Conservation (phyloP, 1,284 basidiomycete genomes). For the Austroboletus novae-zelandiae region DNA sequence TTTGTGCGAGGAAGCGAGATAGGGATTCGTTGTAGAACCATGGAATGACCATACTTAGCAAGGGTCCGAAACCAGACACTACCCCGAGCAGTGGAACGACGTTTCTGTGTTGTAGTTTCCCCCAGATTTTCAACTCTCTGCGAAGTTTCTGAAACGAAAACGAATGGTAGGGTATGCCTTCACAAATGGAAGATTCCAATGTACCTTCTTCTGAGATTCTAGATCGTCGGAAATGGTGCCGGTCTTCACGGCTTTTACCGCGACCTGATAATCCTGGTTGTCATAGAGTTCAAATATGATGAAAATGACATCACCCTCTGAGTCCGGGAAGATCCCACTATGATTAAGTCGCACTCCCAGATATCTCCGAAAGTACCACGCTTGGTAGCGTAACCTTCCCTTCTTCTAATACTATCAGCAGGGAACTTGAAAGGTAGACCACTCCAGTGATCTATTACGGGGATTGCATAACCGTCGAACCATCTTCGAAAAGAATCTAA, state of each 20-base stretch:
- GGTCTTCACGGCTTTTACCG: slow-evolving; percentile 23
- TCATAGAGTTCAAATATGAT: background rate
- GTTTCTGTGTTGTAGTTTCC: slow-evolving; percentile 20
- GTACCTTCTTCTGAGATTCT: slow-evolving; percentile 15
- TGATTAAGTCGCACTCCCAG: slow-evolving; percentile 26
- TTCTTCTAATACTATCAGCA: slow-evolving; percentile 11
- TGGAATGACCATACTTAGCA: slow-evolving; percentile 28
- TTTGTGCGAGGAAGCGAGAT: slow-evolving; percentile 11
- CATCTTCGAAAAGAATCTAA: background rate
- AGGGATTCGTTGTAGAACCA: slow-evolving; percentile 31
- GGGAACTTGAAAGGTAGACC: slow-evolving; percentile 13
- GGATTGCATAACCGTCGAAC: background rate
- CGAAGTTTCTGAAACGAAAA: slow-evolving; percentile 21
- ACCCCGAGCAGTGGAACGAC: slow-evolving; percentile 30
- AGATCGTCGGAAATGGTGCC: background rate
- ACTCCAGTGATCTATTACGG: slow-evolving; percentile 8
- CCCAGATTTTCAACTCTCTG: slow-evolving; percentile 29
- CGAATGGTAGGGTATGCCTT: background rate
- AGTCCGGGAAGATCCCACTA: background rate
- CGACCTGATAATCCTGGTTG: slow-evolving; percentile 15
- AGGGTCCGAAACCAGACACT: slow-evolving; percentile 16
- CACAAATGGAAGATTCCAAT: background rate
- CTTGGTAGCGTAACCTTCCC: slow-evolving; percentile 4
- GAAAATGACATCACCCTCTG: slow-evolving; percentile 6
- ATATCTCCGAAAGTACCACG: slow-evolving; percentile 25